phyloP scores from a whole-genome alignment of 768 basidiomycete genomes.

The Termitomyces sp. region DNA sequence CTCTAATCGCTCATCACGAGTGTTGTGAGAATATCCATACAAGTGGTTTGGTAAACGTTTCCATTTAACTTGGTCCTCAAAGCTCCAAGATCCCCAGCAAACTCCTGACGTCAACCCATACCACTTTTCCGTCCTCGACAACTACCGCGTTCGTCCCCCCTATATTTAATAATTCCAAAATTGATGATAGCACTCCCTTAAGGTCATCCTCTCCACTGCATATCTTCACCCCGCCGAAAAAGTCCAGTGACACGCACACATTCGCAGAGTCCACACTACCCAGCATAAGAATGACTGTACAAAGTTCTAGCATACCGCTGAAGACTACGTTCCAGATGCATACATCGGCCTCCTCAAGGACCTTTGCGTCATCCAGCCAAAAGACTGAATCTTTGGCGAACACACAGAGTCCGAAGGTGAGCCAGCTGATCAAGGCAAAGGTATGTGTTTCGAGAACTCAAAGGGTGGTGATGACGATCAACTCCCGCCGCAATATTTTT shows the following conservation, averaged over 20 bases:
- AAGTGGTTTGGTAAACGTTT: not conserved
- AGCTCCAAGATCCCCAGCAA: not conserved
- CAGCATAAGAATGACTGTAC: not conserved
- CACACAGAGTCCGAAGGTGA: not conserved
- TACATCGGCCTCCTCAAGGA: not conserved
- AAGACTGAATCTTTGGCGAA: not conserved
- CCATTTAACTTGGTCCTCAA: not conserved
- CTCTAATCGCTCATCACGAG: not conserved
- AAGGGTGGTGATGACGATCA: too few species aligned
- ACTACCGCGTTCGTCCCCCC: not conserved
- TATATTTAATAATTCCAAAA: not conserved
- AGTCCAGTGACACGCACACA: not conserved
- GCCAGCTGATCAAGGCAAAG: too few species aligned
- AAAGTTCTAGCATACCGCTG: not conserved
- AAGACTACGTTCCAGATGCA: not conserved
- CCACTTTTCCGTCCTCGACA: not conserved
- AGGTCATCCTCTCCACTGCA: not conserved
- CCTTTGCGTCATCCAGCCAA: not conserved
- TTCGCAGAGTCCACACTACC: not conserved
- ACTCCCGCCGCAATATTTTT: not conserved
- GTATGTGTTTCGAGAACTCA: too few species aligned
- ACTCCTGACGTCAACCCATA: not conserved
- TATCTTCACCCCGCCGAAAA: not conserved
- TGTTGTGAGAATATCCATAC: not conserved
- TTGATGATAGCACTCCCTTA: not conserved